Evolutionary conservation across 2,329 filamentous ascomycete genomes (phyloP).

Genomic region (Paramyrothecium sp.): DNA sequence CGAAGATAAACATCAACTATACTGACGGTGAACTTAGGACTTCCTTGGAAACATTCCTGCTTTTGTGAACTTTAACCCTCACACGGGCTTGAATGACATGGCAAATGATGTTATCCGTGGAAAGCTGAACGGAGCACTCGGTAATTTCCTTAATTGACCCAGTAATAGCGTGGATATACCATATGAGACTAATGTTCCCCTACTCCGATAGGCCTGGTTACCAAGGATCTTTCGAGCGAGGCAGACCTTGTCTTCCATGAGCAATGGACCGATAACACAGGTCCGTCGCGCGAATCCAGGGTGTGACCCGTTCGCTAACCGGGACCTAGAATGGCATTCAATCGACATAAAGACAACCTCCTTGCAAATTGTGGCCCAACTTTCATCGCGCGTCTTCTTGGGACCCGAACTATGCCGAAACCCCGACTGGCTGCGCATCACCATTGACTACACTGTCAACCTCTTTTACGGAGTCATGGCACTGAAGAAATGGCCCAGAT

Average conservation of each 20-base stretch:
- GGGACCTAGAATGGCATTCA: neutral
- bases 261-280: neutral
- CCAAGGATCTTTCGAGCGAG: neutral
- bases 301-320: neutral
- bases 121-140: neutral
- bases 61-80: neutral
- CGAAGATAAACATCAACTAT: neutral
- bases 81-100: neutral
- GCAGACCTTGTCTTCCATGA: neutral
- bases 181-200: too few relatives aligned
- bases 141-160: too few relatives aligned
- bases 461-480: conserved; percentile 29
- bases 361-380: conserved; percentile 37
- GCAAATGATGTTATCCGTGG: neutral
- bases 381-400: conserved; percentile 49
- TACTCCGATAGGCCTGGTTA: neutral
- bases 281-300: neutral
- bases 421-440: conserved; percentile 43
- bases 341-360: neutral
- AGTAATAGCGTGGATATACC: too few relatives aligned
- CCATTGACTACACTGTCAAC: conserved; percentile 40
- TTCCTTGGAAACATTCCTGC: neutral
- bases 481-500: conserved; percentile 37
- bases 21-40: neutral
- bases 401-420: conserved; percentile 43